Conservation (phyloP, 495 filamentous ascomycete genomes). For the Immersiella caudata region DNA sequence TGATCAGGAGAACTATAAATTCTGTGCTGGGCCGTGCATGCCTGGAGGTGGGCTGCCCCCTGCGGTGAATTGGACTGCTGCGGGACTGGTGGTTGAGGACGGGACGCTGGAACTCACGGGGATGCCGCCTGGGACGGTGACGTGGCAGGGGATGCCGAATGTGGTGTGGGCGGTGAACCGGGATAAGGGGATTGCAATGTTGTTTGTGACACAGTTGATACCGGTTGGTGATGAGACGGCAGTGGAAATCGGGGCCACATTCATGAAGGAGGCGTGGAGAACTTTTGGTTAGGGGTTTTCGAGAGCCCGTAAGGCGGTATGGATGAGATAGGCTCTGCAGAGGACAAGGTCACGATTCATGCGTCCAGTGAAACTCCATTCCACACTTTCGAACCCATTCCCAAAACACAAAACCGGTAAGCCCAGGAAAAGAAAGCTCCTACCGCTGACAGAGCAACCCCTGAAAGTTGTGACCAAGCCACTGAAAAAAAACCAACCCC, state of each 20-base stretch:
- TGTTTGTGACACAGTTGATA: constrained; percentile 22
- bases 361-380: too few species aligned
- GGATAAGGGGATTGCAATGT: constrained; percentile 18
- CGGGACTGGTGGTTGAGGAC: constrained; percentile 9
- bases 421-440: too few species aligned
- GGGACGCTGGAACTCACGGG: constrained; percentile 2
- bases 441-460: too few species aligned
- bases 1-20: constrained; percentile 18
- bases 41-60: not conserved
- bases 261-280: constrained; percentile 15
- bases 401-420: too few species aligned
- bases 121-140: constrained; percentile 12
- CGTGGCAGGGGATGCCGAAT: constrained; percentile 22
- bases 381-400: too few species aligned
- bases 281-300: too few species aligned
- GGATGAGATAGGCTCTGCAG: too few species aligned
- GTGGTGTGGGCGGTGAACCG: constrained; percentile 13
- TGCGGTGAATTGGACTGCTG: constrained; percentile 17
- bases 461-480: too few species aligned
- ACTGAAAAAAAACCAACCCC: too few species aligned
- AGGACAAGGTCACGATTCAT: too few species aligned
- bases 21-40: not conserved
- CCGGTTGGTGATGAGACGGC: constrained; percentile 16
- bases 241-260: not conserved
- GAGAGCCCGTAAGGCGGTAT: too few species aligned